Conservation (phyloP, 2,329 filamentous ascomycete species). For the Calonectria multiphialidica region DNA sequence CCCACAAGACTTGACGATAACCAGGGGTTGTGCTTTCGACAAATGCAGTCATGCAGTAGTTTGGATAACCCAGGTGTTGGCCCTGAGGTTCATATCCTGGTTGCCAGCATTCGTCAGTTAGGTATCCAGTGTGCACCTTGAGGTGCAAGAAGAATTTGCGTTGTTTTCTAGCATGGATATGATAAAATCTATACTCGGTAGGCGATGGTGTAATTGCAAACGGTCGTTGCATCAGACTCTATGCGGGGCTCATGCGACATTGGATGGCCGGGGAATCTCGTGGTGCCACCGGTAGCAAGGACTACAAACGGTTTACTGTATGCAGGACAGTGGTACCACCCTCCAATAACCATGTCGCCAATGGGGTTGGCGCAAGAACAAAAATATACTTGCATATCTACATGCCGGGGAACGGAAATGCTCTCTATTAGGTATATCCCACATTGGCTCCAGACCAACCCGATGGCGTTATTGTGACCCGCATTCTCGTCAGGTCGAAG, state of each 20-base stretch:
- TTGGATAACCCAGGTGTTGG: no score
- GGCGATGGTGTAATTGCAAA: background rate
- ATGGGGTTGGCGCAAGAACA: no score
- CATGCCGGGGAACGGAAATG: no score
- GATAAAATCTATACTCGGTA: background rate
- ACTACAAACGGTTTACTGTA: background rate
- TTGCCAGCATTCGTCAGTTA: no score
- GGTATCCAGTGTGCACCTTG: no score
- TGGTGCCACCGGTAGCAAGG: no score
- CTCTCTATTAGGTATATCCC: background rate
- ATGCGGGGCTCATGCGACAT: background rate
- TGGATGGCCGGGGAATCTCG: background rate
- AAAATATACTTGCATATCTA: background rate
- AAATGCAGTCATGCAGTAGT: no score
- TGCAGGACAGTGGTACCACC: background rate
- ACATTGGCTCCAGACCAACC: background rate
- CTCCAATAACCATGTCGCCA: background rate
- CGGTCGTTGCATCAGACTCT: background rate
- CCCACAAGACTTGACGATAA: no score
- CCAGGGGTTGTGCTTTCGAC: background rate
- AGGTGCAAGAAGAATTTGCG: background rate
- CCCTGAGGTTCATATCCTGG: no score
- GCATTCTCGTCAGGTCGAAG: background rate
- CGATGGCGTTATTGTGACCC: conserved; percentile 2
- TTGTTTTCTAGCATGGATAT: background rate